A percentile compares a stretch with the other conserved stretches of the same genome.
phyloP scores from a whole-genome alignment of 2,329 filamentous ascomycete genomes.

The Epichloe hybrida region DNA sequence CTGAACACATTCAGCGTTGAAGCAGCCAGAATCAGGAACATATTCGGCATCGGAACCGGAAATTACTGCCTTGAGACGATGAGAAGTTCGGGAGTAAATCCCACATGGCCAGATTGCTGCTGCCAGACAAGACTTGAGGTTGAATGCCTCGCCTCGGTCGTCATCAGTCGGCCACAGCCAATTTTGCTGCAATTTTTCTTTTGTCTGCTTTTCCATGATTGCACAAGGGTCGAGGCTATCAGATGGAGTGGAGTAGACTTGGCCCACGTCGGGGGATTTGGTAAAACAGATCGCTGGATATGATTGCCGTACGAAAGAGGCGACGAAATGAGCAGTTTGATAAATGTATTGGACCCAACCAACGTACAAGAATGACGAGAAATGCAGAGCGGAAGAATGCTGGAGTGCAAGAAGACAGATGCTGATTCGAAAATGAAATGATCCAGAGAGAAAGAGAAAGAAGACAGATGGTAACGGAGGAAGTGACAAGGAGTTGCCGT shows the following conservation, averaged over 20 bases:
- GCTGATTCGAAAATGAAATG: not conserved
- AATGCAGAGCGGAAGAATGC: not conserved
- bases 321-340: not conserved
- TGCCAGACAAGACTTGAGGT: slow-evolving; percentile 4
- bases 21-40: slow-evolving; percentile 8
- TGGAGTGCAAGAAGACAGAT: not conserved
- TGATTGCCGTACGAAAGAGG: not conserved
- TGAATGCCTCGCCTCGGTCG: not conserved
- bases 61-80: slow-evolving; percentile 12
- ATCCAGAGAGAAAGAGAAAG: not conserved
- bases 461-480: not conserved
- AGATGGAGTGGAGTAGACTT: slow-evolving; percentile 3
- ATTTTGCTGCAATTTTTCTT: slow-evolving; percentile 2
- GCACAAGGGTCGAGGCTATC: slow-evolving; percentile 6
- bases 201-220: slow-evolving; percentile 11
- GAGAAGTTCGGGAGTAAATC: slow-evolving; percentile 15
- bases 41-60: slow-evolving; percentile 9
- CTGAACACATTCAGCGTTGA: slow-evolving; percentile 12
- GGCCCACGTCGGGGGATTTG: slow-evolving; percentile 8
- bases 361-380: not conserved
- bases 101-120: slow-evolving; percentile 13
- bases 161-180: slow-evolving; percentile 10
- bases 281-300: not conserved
- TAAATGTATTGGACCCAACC: not conserved
- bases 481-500: not conserved